Conservation (phyloP, 257 asterid genomes). For the Solanum tarijense region DNA sequence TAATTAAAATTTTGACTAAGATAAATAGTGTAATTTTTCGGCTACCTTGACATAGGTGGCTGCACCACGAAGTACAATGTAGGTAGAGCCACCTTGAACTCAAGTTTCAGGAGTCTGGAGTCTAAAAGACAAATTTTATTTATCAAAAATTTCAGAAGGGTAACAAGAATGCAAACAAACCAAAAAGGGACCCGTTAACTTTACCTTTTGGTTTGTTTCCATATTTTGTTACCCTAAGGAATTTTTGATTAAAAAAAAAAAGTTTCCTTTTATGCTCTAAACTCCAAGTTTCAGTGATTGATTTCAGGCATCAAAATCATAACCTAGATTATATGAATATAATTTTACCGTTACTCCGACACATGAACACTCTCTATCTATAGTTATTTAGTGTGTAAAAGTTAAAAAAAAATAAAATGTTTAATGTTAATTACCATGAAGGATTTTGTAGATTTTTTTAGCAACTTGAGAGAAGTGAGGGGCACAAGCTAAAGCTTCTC, state of each 20-base stretch:
- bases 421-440: background rate
- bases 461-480: background rate
- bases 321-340: background rate
- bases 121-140: too few species aligned
- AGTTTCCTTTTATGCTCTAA: accelerated
- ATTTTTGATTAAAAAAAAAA: too few species aligned
- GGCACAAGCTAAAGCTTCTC: background rate
- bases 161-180: too few species aligned
- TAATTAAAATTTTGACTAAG: background rate
- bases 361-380: background rate
- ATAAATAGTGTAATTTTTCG: too few species aligned
- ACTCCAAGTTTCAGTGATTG: background rate
- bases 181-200: too few species aligned
- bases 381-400: background rate
- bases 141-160: too few species aligned
- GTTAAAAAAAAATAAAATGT: too few species aligned
- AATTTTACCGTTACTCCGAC: background rate
- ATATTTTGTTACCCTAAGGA: too few species aligned
- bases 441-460: background rate
- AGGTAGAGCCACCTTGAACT: background rate
- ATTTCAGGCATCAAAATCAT: background rate
- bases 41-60: background rate
- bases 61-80: background rate
- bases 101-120: too few species aligned
- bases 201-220: too few species aligned